phyloP scores from a whole-genome alignment of 805 yeast species.

The Wickerhamiella australiensis region DNA sequence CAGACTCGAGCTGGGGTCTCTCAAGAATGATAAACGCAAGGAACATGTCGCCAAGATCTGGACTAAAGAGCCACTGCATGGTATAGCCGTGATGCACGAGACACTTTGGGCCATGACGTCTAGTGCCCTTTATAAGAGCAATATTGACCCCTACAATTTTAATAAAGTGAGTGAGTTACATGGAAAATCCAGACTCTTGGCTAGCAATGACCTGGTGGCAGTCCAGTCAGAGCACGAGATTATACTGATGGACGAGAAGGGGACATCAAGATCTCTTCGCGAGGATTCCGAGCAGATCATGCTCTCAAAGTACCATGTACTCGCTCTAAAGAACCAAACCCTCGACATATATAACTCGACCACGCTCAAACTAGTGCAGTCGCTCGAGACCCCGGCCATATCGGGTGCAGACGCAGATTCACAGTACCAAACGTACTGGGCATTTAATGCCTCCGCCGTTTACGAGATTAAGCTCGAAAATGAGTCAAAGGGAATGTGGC shows the following conservation, averaged over 20 bases:
- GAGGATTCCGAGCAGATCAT: constrained; percentile 22
- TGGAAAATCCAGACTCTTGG: background rate
- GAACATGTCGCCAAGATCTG: background rate
- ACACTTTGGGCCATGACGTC: background rate
- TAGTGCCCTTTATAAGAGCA: background rate
- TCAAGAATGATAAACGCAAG: background rate
- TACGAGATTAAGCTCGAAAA: constrained; percentile 55
- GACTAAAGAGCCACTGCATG: background rate
- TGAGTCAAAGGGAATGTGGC: constrained; percentile 71
- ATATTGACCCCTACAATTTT: background rate
- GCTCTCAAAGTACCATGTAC: constrained; percentile 44
- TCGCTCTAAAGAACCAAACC: constrained; percentile 31
- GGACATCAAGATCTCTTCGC: background rate
- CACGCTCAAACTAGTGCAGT: constrained; percentile 33
- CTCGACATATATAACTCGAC: constrained; percentile 32
- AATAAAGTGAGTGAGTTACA: background rate
- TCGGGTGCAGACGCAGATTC: constrained; percentile 42
- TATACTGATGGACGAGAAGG: background rate
- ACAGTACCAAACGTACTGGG: constrained; percentile 56
- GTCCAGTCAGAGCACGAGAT: background rate
- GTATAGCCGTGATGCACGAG: constrained; percentile 1
- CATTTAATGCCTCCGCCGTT: constrained; percentile 46
- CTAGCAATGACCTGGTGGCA: background rate
- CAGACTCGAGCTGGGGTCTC: background rate
- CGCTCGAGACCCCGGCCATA: constrained; percentile 29